Conservation (phyloP, 805 yeast genomes). For the Priceomyces carsonii region DNA sequence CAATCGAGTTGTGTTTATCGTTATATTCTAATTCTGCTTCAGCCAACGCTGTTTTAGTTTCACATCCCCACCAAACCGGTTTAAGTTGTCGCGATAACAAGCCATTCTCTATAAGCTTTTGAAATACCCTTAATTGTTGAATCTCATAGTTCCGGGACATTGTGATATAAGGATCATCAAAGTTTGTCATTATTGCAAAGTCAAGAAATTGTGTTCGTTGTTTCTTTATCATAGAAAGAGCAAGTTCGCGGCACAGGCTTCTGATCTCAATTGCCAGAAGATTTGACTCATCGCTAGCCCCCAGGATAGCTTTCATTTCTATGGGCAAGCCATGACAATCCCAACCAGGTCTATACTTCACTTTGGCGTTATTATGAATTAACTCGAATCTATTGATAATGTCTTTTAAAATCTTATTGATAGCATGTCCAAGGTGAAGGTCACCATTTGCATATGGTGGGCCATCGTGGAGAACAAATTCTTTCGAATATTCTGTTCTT, state of each 20-base stretch:
- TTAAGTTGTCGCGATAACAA: conserved; percentile 81
- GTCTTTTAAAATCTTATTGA: conserved; percentile 88
- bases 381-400: conserved; percentile 74
- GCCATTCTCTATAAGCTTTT: conserved; percentile 60
- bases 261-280: conserved; percentile 58
- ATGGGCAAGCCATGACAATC: conserved; percentile 99
- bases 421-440: conserved; percentile 87
- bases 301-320: conserved; percentile 71
- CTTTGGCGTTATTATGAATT: conserved; percentile 53
- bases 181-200: conserved; percentile 84
- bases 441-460: conserved; percentile 99
- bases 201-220: conserved; percentile 67
- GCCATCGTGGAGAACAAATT: conserved; percentile 87
- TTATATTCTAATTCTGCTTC: conserved; percentile 95
- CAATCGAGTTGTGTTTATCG: conserved; percentile 62
- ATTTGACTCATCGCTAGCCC: conserved; percentile 18
- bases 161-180: conserved; percentile 72
- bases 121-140: conserved; percentile 71
- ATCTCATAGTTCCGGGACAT: conserved; percentile 70
- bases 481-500: conserved; percentile 24
- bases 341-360: conserved; percentile 92
- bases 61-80: conserved; percentile 98
- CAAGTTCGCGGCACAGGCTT: conserved; percentile 66
- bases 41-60: conserved; percentile 90
- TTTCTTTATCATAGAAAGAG: conserved; percentile 58